phyloP scores from a whole-genome alignment of 371 early-diverging fungal species.

The Choanephora cucurbitarum region DNA sequence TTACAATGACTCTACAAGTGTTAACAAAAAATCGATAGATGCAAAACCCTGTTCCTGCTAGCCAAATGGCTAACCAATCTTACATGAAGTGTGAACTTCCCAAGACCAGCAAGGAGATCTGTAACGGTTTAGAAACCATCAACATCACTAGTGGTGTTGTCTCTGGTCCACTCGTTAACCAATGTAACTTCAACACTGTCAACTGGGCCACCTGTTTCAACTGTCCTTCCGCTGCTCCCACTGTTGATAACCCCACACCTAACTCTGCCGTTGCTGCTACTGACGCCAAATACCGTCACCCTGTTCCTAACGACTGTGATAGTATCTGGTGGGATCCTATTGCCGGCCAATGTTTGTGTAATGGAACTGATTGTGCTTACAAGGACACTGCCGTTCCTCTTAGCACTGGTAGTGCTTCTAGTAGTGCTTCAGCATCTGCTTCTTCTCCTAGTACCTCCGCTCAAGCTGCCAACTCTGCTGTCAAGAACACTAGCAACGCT shows the following conservation, averaged over 20 bases:
- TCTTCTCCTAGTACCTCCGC: not conserved
- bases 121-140: conserved; percentile 69
- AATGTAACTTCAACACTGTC: conserved; percentile 58
- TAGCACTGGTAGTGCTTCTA: conserved; percentile 14
- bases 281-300: conserved; percentile 49
- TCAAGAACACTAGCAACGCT: conserved; percentile 5
- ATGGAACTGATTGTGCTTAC: conserved; percentile 49
- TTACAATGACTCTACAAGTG: no score
- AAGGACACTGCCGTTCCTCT: conserved; percentile 54
- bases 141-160: conserved; percentile 44
- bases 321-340: conserved; percentile 78
- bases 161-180: conserved; percentile 46
- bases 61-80: conserved; percentile 52
- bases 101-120: conserved; percentile 69
- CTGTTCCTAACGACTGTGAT: conserved; percentile 68
- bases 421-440: conserved; percentile 6
- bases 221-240: conserved; percentile 59
- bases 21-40: conserved; percentile 32
- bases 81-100: conserved; percentile 66
- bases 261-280: conserved; percentile 36
- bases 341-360: conserved; percentile 58
- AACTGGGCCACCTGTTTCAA: conserved; percentile 68
- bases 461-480: not conserved
- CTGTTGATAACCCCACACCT: conserved; percentile 59
- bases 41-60: conserved; percentile 69